Conservation (phyloP, 2,329 filamentous ascomycete genomes). For the Verticillium albo-atrum region DNA sequence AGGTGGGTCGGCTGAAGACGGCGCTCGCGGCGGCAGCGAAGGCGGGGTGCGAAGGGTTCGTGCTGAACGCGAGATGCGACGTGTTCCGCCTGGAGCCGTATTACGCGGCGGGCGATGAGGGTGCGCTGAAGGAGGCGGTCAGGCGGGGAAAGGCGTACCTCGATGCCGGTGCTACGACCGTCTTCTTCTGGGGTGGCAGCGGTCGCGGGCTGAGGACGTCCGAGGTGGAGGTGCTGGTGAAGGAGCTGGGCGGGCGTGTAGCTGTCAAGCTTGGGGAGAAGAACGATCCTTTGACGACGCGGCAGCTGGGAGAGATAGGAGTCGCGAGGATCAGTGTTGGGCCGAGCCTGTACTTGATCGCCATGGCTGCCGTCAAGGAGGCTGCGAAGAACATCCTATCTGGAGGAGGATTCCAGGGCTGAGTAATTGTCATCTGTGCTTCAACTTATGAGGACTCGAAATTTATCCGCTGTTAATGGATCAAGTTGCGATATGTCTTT, state of each 20-base stretch:
- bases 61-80: slow-evolving; percentile 55
- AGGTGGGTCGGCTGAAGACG: slow-evolving; percentile 39
- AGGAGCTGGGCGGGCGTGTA: slow-evolving; percentile 43
- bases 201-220: slow-evolving; percentile 34
- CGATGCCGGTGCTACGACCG: slow-evolving; percentile 51
- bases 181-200: slow-evolving; percentile 56
- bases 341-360: slow-evolving; percentile 37
- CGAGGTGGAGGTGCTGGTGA: slow-evolving; percentile 42
- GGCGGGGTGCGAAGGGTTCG: slow-evolving; percentile 49
- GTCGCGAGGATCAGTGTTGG: slow-evolving; percentile 54
- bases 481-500: no score
- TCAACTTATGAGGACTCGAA: no score
- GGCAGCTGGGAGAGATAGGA: slow-evolving; percentile 41
- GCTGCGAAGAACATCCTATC: slow-evolving; percentile 24
- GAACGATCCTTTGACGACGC: slow-evolving; percentile 33
- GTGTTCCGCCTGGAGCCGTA: slow-evolving; percentile 33
- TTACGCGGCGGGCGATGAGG: slow-evolving; percentile 22
- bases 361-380: slow-evolving; percentile 31
- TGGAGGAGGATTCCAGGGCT: slow-evolving; percentile 10
- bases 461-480: no score
- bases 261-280: slow-evolving; percentile 39
- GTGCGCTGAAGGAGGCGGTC: slow-evolving; percentile 42
- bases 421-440: background rate
- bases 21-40: slow-evolving; percentile 37
- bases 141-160: slow-evolving; percentile 52